Base-by-base conservation (phyloP, 108 stramenopile genomes). In the Schizochytrium sp. region DNA sequence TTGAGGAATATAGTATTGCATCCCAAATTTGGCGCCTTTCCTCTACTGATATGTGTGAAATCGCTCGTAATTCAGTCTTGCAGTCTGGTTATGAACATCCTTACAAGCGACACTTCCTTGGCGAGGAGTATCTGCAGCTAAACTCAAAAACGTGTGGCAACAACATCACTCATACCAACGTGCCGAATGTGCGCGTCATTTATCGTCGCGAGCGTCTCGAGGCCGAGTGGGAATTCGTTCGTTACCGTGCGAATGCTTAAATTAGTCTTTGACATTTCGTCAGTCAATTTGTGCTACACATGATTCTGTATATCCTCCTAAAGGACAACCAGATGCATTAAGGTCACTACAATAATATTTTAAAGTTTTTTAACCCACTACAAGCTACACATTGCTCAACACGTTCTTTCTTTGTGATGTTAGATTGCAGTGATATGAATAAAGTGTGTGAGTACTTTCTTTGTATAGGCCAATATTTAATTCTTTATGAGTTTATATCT, bases 1-100 rank as follows among this genome's bases (percentile, higher is more conserved):
- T 99, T 40, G 94, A 94, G 72, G 99, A 99, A 92, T 99, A 99
- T 89, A 97, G 96, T 60, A 98, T 99, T 40, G 98, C 98, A 4
- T 89, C 97, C 42, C 96, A 97, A 87, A 95, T 97, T 4, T 99
- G 98, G 93, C 97, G 98, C 90, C 92, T 99, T 4, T 96, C 96
- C 45, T 96, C 98, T 94, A 97, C 98, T 10, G 99, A 99, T 88
- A 95, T 97, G 64, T 97, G 97, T 91, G 99, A 99, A 93, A 97
- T 99, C 72, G 98, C 98, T 2, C 94, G 98, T 19, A 98, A 98
- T 88, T 95, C 95, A 4, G 97, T 99, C 8, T 91, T 97, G 57
- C 98, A 98, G 89, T 96, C 95, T 38, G 99, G 98, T 13, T 99
- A 97, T 89, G 98, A 98, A 72, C 92, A 96, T 83, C 91, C 96